phyloP scores from a whole-genome alignment of 129 eudicot genomes.

The Rutidosis leptorrhynchoides region DNA sequence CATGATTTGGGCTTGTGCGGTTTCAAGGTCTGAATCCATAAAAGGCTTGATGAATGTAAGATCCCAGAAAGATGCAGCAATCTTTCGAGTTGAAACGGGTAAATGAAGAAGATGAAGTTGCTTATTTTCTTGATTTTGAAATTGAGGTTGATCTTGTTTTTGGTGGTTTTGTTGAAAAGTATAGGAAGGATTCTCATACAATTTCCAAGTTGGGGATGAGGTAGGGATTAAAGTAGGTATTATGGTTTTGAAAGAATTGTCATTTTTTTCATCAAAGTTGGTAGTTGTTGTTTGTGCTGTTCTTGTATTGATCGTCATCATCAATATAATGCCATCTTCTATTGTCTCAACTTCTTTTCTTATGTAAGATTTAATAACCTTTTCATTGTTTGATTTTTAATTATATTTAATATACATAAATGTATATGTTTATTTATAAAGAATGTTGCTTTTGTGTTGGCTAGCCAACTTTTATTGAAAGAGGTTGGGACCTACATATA shows the following conservation, averaged over 20 bases:
- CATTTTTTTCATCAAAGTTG: conserved; percentile 34
- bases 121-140: conserved; percentile 20
- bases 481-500: conserved; percentile 30
- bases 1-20: conserved; percentile 46
- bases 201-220: conserved; percentile 78
- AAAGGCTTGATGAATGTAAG: conserved; percentile 63
- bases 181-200: conserved; percentile 83
- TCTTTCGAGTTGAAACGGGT: conserved; percentile 59
- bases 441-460: conserved; percentile 39
- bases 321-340: conserved; percentile 47
- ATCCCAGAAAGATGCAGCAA: conserved; percentile 76
- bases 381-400: neutral
- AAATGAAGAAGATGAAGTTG: conserved; percentile 61
- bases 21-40: conserved; percentile 67
- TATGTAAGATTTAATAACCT: conserved; percentile 26
- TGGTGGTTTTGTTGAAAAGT: conserved; percentile 35
- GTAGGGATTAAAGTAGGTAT: conserved; percentile 29
- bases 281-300: conserved; percentile 23
- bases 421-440: neutral
- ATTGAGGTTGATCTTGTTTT: conserved; percentile 2
- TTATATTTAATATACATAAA: no score
- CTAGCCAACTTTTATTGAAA: conserved; percentile 24
- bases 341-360: conserved; percentile 41
- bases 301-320: conserved; percentile 51
- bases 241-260: conserved; percentile 31